Evolutionary conservation across 2,329 filamentous ascomycete genomes (phyloP), one percentile per base, ranked within the genome.

Genomic region (Xylariaceae sp.): DNA sequence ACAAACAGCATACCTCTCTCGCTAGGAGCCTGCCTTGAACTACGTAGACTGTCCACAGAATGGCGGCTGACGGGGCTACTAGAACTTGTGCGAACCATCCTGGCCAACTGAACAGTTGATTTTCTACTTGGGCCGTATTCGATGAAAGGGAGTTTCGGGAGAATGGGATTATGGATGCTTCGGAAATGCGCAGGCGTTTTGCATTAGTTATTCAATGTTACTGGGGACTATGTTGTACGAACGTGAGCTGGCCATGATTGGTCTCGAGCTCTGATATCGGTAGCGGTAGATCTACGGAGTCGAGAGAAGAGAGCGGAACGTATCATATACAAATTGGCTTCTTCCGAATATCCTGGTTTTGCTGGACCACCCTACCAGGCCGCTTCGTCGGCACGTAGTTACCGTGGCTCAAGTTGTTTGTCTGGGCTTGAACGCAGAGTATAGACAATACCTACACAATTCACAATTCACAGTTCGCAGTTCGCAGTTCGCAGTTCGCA

Each of bases 11-110:
- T 9, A 11, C 2, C 34, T 32, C 32, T 6, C 47, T 6, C 12
- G 7, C 8, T 27, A 37, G 7, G 30, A 3, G 41, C 41, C 27
- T 47, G 47, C 11, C 11, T 34, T 41, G 27, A 19, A 19, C 19
- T 19, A 19, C 1, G 19, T n/a, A 29, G 47, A 27, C 37, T 6
- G 19, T 47, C 30, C 29, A 9, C 8, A 19, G 47, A 47, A 45
- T 29, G 3, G 35, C 11, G 19, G 35, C 61, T 62, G 50, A 64
- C 53, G 43, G 11, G 12, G 30, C 29, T 11, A 56, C 50, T 47
- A 89, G 88, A 94, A 60, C 86, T 94, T 57, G 88, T 94, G 68
- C 86, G 88, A 68, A 92, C 88, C 51, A 91, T 94, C 69, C 85
- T 94, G 63, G 88, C 88, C 72, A 92, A 92, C 76, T 94, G 80